Evolutionary conservation across 1,284 basidiomycete genomes (phyloP).

Genomic region (Erythrobasidium hasegawianum): DNA sequence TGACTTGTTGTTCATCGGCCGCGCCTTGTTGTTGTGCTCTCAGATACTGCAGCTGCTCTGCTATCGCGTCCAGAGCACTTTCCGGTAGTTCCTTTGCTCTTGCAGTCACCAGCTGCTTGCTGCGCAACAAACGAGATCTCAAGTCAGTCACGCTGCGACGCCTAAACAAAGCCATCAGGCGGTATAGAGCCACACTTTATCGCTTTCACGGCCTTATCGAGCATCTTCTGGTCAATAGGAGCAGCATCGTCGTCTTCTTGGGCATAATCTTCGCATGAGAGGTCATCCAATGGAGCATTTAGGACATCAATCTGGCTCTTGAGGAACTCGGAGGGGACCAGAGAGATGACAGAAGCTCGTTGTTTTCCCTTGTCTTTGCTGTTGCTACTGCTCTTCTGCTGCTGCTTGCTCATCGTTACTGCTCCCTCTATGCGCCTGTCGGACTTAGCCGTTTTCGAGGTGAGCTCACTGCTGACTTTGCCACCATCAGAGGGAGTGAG

Average conservation of each 20-base stretch:
- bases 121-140: neutral
- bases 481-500: too few species aligned
- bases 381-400: too few species aligned
- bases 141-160: too few species aligned
- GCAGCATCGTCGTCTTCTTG: neutral
- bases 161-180: too few species aligned
- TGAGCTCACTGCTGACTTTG: too few species aligned
- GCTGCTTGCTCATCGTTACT: neutral
- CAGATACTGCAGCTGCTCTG: conserved; percentile 25
- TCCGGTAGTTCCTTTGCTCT: conserved; percentile 6
- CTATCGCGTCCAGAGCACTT: conserved; percentile 12
- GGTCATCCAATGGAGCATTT: neutral
- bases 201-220: conserved; percentile 15
- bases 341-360: neutral
- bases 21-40: neutral
- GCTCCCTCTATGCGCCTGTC: too few species aligned
- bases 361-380: conserved; percentile 11
- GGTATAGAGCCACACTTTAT: conserved; percentile 3
- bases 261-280: neutral
- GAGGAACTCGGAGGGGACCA: conserved; percentile 11
- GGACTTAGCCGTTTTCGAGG: too few species aligned
- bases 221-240: conserved; percentile 4
- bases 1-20: neutral
- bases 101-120: conserved; percentile 2
- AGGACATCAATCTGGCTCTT: conserved; percentile 20